Conservation (phyloP, 805 yeast species). For the Candida quercuum region DNA sequence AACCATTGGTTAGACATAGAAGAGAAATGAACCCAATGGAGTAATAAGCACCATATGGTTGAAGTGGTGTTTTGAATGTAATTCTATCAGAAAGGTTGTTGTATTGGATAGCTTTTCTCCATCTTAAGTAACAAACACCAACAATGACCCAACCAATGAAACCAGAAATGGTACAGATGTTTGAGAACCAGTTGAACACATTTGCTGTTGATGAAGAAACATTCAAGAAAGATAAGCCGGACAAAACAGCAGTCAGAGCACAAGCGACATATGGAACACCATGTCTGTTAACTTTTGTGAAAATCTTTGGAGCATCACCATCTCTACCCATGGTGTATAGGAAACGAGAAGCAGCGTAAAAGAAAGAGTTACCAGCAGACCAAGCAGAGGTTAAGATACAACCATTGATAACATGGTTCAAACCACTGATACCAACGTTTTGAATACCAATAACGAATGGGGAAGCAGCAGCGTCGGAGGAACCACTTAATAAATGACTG, state of each 20-base stretch:
- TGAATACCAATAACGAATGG: slow-evolving; percentile 83
- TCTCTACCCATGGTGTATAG: slow-evolving; percentile 66
- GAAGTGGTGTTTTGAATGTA: slow-evolving; percentile 50
- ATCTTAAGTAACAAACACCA: slow-evolving; percentile 59
- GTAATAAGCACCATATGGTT: slow-evolving; percentile 55
- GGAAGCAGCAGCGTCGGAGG: slow-evolving; percentile 62
- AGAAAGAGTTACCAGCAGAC: slow-evolving; percentile 78
- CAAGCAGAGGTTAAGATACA: slow-evolving; percentile 73
- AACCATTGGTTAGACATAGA: slow-evolving; percentile 68
- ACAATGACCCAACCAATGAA: slow-evolving; percentile 72
- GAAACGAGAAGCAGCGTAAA: slow-evolving; percentile 73
- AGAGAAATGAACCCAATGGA: slow-evolving; percentile 44
- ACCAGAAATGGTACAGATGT: slow-evolving; percentile 73
- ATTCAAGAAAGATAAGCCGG: slow-evolving; percentile 64
- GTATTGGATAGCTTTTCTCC: slow-evolving; percentile 56
- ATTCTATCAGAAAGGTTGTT: slow-evolving; percentile 50
- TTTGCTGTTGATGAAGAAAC: slow-evolving; percentile 51
- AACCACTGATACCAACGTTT: slow-evolving; percentile 55
- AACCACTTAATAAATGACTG: slow-evolving; percentile 40
- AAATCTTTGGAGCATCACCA: slow-evolving; percentile 71
- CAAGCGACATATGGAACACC: slow-evolving; percentile 70
- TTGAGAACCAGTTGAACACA: slow-evolving; percentile 67
- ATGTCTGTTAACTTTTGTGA: slow-evolving; percentile 54
- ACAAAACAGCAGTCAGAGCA: slow-evolving; percentile 34
- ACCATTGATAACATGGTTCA: slow-evolving; percentile 75